A percentile compares a stretch with the other conserved stretches of the same genome.
Evolutionary conservation across 768 basidiomycete species (phyloP).

Genomic region (Termitomyces sp.): DNA sequence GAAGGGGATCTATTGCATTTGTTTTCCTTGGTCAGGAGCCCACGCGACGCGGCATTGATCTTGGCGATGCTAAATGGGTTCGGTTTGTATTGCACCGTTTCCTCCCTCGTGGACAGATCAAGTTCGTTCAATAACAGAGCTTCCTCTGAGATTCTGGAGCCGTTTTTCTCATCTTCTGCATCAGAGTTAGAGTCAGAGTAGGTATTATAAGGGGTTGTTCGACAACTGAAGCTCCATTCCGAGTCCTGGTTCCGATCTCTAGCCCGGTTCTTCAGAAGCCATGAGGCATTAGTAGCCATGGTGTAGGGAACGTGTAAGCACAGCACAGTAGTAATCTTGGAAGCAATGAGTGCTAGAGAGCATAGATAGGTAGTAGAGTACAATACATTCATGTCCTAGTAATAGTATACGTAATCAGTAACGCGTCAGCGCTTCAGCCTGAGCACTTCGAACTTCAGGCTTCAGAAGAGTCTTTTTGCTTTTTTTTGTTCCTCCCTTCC

Average conservation of each 20-base stretch:
- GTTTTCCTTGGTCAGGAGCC: not conserved
- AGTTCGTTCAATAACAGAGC: constrained; percentile 40
- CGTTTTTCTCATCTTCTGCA: constrained; percentile 18
- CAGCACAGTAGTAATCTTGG: not conserved
- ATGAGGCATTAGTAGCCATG: not conserved
- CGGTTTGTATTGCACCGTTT: constrained; percentile 62
- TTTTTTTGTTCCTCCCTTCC: too few relatives aligned
- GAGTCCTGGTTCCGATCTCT: constrained; percentile 2
- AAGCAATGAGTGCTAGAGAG: not conserved
- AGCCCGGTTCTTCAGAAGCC: not conserved
- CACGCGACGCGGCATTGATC: constrained; percentile 65
- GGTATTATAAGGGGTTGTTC: constrained; percentile 18
- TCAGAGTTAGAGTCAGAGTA: constrained; percentile 22
- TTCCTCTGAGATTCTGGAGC: constrained; percentile 23
- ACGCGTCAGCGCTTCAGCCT: too few relatives aligned
- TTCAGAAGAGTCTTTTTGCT: too few relatives aligned
- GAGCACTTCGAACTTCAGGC: too few relatives aligned
- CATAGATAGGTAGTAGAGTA: not conserved
- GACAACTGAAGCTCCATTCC: constrained; percentile 39
- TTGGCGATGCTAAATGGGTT: constrained; percentile 83
- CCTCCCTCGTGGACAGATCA: constrained; percentile 58
- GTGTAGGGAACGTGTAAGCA: too few relatives aligned
- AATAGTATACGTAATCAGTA: not conserved
- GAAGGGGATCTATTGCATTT: not conserved
- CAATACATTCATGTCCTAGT: too few relatives aligned